phyloP scores from a whole-genome alignment of 495 filamentous ascomycete species.

The Oleoguttula mirabilis region DNA sequence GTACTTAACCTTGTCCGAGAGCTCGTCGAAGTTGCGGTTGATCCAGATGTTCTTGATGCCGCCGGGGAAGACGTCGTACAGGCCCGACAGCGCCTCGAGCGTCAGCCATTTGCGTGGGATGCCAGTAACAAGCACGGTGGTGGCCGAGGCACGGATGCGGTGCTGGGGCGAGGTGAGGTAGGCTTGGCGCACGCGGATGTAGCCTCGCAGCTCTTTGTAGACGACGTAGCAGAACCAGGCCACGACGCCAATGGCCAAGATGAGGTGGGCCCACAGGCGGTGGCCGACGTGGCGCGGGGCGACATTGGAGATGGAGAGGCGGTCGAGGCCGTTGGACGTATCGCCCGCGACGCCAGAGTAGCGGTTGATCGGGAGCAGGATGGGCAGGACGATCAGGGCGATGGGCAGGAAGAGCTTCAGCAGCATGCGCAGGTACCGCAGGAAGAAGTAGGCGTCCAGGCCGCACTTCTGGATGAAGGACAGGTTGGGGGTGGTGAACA shows the following conservation, averaged over 20 bases:
- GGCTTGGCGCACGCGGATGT: constrained; percentile 85
- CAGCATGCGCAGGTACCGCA: constrained; percentile 87
- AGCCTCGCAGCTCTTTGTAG: constrained; percentile 77
- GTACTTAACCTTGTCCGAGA: constrained; percentile 73
- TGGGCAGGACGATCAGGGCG: constrained; percentile 65
- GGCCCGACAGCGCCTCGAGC: constrained; percentile 59
- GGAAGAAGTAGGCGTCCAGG: constrained; percentile 94
- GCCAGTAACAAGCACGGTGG: constrained; percentile 80
- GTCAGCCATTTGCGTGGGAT: constrained; percentile 85
- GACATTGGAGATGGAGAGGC: constrained; percentile 87
- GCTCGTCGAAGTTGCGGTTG: constrained; percentile 78
- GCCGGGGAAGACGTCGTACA: constrained; percentile 97
- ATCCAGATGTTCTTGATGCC: constrained; percentile 95
- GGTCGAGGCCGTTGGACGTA: constrained; percentile 53
- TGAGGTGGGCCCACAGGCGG: constrained; percentile 80
- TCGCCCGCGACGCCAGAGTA: constrained; percentile 22
- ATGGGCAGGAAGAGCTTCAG: constrained; percentile 84
- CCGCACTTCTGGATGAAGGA: constrained; percentile 92
- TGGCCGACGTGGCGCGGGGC: constrained; percentile 45
- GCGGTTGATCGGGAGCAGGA: constrained; percentile 71
- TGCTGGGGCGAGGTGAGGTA: constrained; percentile 95
- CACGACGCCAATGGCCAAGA: constrained; percentile 70
- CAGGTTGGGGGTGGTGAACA: constrained; percentile 68
- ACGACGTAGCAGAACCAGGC: constrained; percentile 79
- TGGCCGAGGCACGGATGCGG: constrained; percentile 86